Base-by-base conservation (phyloP, 768 basidiomycete genomes). In the Tephrocybe sp. region DNA sequence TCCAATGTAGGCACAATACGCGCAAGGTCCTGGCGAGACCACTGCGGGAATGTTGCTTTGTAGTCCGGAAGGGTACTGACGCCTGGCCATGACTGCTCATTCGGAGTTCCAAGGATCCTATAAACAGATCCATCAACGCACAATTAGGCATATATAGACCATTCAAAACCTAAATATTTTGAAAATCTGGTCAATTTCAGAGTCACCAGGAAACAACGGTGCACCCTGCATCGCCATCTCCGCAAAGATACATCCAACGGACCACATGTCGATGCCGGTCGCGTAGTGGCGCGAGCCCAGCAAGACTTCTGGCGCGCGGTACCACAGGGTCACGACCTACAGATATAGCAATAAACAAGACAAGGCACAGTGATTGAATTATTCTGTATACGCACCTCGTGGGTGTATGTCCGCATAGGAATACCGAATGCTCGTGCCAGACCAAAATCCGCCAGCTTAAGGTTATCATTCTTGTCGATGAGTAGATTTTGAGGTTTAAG, bases 151-250 rank as follows among this genome's bases (percentile, higher is more conserved):
- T n/a, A n/a, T 7, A 9, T 15, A n/a, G 16, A 34, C 11, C 6
- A 34, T 12, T 15, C 22, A 36, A 13, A 54, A 95, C 97, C 92
- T 83, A 80, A 98, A 99, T 62, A 99, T 99, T 70, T 92, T 88
- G 82, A 98, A 98, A 56, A 98, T 98, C 75, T 99, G 97, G 70
- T 99, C 97, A 64, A 98, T 99, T 72, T 99, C 97, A 22, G 97
- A 98, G 71, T 99, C 97, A 4, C 97, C 97, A 19, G 97, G 96
- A 80, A 99, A 99, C 11, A 98, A 76, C 1, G 96, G 82, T 64
- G 85, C 69, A 57, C 89, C 89, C 52, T 83, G 79, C 88, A 95
- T 91, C 46, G 92, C 87, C 96, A 98, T 98, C 73, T 99, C 97
- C 7, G 96, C 96, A 63, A 97, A 92, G 65, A 99, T 98, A 64